Evolutionary conservation across 2,329 filamentous ascomycete genomes (phyloP), one percentile per base, ranked within the genome.

Genomic region (Colletotrichum simmondsii): DNA sequence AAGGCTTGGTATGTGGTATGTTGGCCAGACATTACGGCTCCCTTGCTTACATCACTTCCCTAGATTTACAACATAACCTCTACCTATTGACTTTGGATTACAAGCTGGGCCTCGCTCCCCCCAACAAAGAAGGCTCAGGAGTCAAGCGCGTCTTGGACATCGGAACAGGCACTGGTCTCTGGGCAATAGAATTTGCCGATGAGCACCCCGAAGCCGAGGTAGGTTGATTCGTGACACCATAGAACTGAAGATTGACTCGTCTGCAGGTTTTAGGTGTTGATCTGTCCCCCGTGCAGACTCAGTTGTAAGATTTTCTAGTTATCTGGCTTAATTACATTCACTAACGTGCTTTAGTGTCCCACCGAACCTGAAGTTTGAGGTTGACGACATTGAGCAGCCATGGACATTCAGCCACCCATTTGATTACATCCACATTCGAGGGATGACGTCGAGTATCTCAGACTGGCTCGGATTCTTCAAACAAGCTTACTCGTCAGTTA

Each of bases 281-380:
- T 32, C 28, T 57, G 2, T 19, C 54, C n/a, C 54, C 54, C 7
- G 28, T 57, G 3, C 54, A 57, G 19, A 32, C 7, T 57, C 54
- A 78, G 42, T 68, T 61, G 24, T 22, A n/a, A 2, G 52, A 4
- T 16, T 3, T 4, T 24, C 1, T 4, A 2, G 32, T 0, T 19
- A 24, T 3, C 42, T 30, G 12, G 54, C 26, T 49, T 5, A 19
- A 28, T 81, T 16, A 78, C 42, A 77, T 57, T 10, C 26, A n/a
- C 54, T 22, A 30, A 57, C 16, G 4, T 2, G 54, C n/a, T n/a
- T n/a, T 37, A 85, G 81, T 78, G 85, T 89, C 7, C 89, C 90
- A 3, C 87, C 88, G 16, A 92, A 92, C 74, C 83, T 90, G 37
- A 84, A 85, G 56, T 91, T 83, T 16, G 54, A 57, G 19, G 54